Evolutionary conservation across 1,139 yeast genomes (phyloP).

Genomic region (Lodderomyces beijingensis): DNA sequence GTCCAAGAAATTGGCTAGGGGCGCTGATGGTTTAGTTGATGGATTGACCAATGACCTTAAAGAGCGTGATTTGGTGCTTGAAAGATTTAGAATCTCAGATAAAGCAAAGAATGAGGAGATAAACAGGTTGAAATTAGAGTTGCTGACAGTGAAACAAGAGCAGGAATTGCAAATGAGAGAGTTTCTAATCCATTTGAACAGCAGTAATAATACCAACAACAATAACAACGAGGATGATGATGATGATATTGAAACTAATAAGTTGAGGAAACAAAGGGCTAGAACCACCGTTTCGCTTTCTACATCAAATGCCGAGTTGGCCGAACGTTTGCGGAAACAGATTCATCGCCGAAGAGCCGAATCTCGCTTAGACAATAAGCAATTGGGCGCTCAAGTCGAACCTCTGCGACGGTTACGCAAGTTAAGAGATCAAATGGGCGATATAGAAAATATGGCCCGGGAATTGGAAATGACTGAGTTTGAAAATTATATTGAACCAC

Average conservation of each 20-base stretch:
- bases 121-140: conserved; percentile 65
- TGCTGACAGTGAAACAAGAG: conserved; percentile 73
- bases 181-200: conserved; percentile 63
- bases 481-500: conserved; percentile 34
- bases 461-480: conserved; percentile 85
- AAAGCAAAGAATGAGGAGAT: conserved; percentile 63
- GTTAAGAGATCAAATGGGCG: conserved; percentile 81
- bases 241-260: conserved; percentile 25
- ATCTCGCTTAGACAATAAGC: conserved; percentile 51
- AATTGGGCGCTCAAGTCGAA: conserved; percentile 58
- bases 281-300: conserved; percentile 35
- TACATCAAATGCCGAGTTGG: conserved; percentile 42
- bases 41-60: conserved; percentile 62
- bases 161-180: conserved; percentile 89
- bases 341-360: conserved; percentile 62
- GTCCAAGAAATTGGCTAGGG: conserved; percentile 67
- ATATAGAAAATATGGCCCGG: conserved; percentile 77
- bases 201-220: no score
- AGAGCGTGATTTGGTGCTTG: conserved; percentile 68
- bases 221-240: no score
- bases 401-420: conserved; percentile 75
- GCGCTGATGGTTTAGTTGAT: conserved; percentile 82
- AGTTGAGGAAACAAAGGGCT: conserved; percentile 21
- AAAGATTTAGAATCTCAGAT: conserved; percentile 63
- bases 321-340: conserved; percentile 52